Conservation (phyloP, 108 stramenopile species). For the Fragilariopsis cylindrus region DNA sequence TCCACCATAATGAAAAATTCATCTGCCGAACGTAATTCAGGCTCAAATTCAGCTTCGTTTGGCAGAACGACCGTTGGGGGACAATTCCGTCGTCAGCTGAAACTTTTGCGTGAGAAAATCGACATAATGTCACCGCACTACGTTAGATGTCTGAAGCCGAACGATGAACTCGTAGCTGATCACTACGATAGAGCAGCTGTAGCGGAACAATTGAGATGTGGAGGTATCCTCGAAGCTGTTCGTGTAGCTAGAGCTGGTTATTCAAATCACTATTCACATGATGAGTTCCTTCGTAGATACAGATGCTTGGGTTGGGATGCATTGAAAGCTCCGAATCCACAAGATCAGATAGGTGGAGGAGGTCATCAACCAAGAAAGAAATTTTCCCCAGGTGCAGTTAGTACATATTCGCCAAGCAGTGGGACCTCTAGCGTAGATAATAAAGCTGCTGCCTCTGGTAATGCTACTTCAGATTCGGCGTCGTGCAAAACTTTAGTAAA, state of each 20-base stretch:
- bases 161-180: conserved; percentile 78
- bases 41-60: conserved; percentile 45
- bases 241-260: conserved; percentile 89
- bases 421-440: not conserved
- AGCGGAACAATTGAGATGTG: conserved; percentile 87
- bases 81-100: conserved; percentile 71
- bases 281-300: conserved; percentile 69
- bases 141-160: conserved; percentile 92
- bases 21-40: conserved; percentile 15
- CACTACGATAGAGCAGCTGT: conserved; percentile 79
- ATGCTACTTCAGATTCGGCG: conserved; percentile 5
- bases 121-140: conserved; percentile 84
- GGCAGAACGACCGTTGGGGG: conserved; percentile 68
- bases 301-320: conserved; percentile 48
- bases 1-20: conserved; percentile 41
- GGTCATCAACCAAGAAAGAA: conserved; percentile 5
- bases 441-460: not conserved
- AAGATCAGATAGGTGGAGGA: not conserved
- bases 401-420: not conserved
- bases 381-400: conserved; percentile 1
- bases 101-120: conserved; percentile 64
- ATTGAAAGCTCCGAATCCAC: conserved; percentile 13
- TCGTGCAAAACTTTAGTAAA: conserved; percentile 38
- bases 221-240: conserved; percentile 92
- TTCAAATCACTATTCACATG: conserved; percentile 84